Evolutionary conservation across 2,329 filamentous ascomycete species (phyloP).

Genomic region (Aureobasidium subglaciale): DNA sequence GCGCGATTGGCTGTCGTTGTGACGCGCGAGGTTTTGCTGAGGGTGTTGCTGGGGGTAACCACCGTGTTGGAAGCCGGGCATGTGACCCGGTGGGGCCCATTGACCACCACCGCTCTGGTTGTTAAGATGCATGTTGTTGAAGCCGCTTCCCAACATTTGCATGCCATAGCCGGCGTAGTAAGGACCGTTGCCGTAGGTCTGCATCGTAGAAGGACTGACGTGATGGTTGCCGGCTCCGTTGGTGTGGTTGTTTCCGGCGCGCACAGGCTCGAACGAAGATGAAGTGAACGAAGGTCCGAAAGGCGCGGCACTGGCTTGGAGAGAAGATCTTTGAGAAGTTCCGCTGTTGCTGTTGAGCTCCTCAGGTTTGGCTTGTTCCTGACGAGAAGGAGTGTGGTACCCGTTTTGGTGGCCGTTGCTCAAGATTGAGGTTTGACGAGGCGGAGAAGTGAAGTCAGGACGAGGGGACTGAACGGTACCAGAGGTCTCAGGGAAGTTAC

Average conservation of each 20-base stretch:
- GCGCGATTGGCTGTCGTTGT: conserved; percentile 66
- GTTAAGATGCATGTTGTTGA: conserved; percentile 58
- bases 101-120: conserved; percentile 28
- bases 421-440: conserved; percentile 35
- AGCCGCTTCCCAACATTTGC: conserved; percentile 59
- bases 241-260: not conserved
- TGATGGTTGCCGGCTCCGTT: conserved; percentile 5
- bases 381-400: conserved; percentile 38
- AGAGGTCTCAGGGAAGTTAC: conserved; percentile 42
- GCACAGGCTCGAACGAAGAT: conserved; percentile 16
- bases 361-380: conserved; percentile 50
- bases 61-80: conserved; percentile 38
- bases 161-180: conserved; percentile 49
- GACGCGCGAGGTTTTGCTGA: conserved; percentile 41
- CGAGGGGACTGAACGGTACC: conserved; percentile 29
- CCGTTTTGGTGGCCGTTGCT: conserved; percentile 49
- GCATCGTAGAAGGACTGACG: conserved; percentile 20
- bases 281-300: conserved; percentile 60
- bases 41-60: conserved; percentile 45
- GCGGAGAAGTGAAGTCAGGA: conserved; percentile 12
- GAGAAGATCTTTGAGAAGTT: conserved; percentile 59
- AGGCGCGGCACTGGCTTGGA: conserved; percentile 72
- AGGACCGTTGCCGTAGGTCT: conserved; percentile 25
- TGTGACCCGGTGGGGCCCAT: conserved; percentile 18
- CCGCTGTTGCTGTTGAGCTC: conserved; percentile 38